Conservation (phyloP, 306 rosid species). For the Cicer judaicum region DNA sequence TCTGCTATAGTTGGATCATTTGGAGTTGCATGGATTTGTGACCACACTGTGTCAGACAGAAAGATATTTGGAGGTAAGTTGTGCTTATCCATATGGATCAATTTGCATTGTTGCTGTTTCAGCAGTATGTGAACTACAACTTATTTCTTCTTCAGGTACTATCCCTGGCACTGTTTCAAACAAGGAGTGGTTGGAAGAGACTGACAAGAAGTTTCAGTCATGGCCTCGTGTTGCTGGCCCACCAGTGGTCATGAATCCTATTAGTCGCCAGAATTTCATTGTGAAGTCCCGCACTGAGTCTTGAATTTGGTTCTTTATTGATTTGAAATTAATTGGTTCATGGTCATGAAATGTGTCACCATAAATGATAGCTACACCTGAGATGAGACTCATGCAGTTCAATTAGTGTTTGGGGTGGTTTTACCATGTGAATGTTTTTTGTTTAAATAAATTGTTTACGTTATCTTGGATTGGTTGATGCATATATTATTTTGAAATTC, state of each 20-base stretch:
- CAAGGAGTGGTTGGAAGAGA: slow-evolving; percentile 81
- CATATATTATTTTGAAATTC: slow-evolving; percentile 25
- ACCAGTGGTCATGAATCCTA: slow-evolving; percentile 80
- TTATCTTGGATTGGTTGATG: slow-evolving; percentile 24
- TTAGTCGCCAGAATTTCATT: slow-evolving; percentile 74
- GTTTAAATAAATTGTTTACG: slow-evolving; percentile 48
- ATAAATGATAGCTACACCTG: slow-evolving; percentile 34
- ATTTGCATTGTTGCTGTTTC: slow-evolving; percentile 4
- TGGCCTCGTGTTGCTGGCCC: slow-evolving; percentile 96
- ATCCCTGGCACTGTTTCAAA: slow-evolving; percentile 69
- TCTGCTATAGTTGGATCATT: slow-evolving; percentile 54
- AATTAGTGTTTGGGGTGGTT: slow-evolving; percentile 28
- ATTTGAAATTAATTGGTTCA: slow-evolving; percentile 35
- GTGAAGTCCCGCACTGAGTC: slow-evolving; percentile 61
- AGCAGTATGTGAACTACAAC: slow-evolving; percentile 31
- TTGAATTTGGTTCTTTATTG: slow-evolving; percentile 44
- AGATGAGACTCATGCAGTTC: slow-evolving; percentile 38
- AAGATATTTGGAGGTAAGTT: slow-evolving; percentile 80
- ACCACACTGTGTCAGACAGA: slow-evolving; percentile 57
- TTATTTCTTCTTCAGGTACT: slow-evolving; percentile 60
- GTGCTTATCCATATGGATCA: slow-evolving; percentile 9
- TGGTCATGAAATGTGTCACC: slow-evolving; percentile 34
- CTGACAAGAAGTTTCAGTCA: slow-evolving; percentile 86
- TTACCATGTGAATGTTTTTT: slow-evolving; percentile 38
- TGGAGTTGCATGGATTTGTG: slow-evolving; percentile 63